Evolutionary conservation across 2,329 filamentous ascomycete species (phyloP).

Genomic region (Pseudogymnoascus sp.): DNA sequence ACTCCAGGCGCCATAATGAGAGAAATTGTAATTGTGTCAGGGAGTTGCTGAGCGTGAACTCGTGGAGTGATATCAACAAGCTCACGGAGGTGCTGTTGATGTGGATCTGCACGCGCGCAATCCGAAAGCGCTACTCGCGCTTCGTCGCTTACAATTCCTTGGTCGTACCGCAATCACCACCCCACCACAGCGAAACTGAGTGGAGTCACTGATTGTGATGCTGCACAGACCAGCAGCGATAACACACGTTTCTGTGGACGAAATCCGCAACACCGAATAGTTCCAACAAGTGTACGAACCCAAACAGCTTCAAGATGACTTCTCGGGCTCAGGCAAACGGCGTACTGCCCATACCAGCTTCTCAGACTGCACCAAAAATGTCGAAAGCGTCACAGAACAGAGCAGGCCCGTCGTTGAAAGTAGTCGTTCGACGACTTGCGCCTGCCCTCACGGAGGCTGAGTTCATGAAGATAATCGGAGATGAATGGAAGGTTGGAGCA

Average conservation of each 20-base stretch:
- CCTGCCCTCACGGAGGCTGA: slow-evolving; percentile 76
- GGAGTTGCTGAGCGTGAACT: background rate
- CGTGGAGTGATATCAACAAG: background rate
- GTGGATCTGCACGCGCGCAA: slow-evolving; percentile 7
- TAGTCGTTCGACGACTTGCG: slow-evolving; percentile 75
- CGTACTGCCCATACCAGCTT: slow-evolving; percentile 40
- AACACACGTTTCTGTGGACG: background rate
- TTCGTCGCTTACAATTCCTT: slow-evolving; percentile 8
- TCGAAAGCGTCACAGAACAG: slow-evolving; percentile 35
- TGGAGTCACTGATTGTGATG: slow-evolving; percentile 4
- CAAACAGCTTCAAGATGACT: slow-evolving; percentile 11
- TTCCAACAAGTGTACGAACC: background rate
- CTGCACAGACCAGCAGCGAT: slow-evolving; percentile 7
- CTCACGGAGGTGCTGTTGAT: slow-evolving; percentile 4
- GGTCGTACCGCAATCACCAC: background rate
- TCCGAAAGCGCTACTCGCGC: slow-evolving; percentile 5
- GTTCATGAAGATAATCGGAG: slow-evolving; percentile 61
- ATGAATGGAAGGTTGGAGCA: slow-evolving; percentile 71
- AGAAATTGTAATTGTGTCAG: background rate
- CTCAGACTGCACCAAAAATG: slow-evolving; percentile 36
- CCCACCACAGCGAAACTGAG: background rate
- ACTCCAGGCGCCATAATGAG: slow-evolving; percentile 37
- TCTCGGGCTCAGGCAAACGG: slow-evolving; percentile 38
- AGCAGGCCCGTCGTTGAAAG: slow-evolving; percentile 58
- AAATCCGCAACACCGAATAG: background rate